These are phyloP conservation scores for Rhynchospora pubera DNA, from an alignment of 176 grass and related monocot genomes.

Conservation along the genomic window DNA sequence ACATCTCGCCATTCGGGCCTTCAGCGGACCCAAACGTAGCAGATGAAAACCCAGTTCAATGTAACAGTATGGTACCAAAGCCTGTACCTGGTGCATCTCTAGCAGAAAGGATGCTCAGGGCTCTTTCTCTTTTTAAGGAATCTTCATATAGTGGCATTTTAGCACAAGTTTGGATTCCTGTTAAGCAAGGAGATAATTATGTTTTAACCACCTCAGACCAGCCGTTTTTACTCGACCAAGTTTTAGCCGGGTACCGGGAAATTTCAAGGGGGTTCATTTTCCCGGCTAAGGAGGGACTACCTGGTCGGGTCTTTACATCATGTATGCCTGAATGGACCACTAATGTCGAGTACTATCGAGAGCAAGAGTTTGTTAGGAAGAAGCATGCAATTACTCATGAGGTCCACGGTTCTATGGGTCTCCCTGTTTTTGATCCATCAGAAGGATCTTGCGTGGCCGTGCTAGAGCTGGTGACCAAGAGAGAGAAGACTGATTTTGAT, in stretches of 20 bases:
- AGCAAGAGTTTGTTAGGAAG: constrained; percentile 64
- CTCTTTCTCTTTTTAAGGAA: constrained; percentile 67
- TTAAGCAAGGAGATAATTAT: constrained; percentile 48
- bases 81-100: constrained; percentile 26
- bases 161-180: constrained; percentile 87
- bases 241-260: constrained; percentile 85
- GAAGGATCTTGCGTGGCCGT: constrained; percentile 66
- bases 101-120: constrained; percentile 64
- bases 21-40: constrained; percentile 1
- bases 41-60: constrained; percentile 1
- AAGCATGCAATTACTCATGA: constrained; percentile 56
- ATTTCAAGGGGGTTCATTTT: constrained; percentile 64
- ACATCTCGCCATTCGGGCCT: background rate
- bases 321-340: constrained; percentile 87
- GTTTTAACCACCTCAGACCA: constrained; percentile 77
- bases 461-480: constrained; percentile 81
- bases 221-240: constrained; percentile 70
- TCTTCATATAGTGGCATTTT: constrained; percentile 56
- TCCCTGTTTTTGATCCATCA: constrained; percentile 67
- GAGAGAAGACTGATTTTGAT: constrained; percentile 79
- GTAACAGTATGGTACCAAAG: constrained; percentile 30
- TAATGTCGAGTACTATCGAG: constrained; percentile 55
- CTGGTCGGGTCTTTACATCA: constrained; percentile 84
- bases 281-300: constrained; percentile 63
- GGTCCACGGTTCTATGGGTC: constrained; percentile 61